A percentile compares a stretch with the other conserved stretches of the same genome.
Evolutionary conservation across 345 rosid genomes (phyloP).

Genomic region (Carallia pectinifolia): DNA sequence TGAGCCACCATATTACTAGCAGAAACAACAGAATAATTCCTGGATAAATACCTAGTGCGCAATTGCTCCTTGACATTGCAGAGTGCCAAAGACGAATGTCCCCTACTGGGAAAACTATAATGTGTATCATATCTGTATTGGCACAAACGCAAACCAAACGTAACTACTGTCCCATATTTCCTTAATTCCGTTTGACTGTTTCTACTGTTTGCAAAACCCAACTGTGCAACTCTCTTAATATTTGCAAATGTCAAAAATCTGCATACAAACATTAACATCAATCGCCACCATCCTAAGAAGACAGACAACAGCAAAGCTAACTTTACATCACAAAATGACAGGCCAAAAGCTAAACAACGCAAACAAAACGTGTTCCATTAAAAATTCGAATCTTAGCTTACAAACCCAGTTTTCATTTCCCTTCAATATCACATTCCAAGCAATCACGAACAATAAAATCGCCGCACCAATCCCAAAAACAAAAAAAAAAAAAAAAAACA

Average conservation of each 20-base stretch:
- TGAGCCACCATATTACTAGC: conserved; percentile 38
- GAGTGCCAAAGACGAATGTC: conserved; percentile 25
- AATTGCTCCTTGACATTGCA: conserved; percentile 33
- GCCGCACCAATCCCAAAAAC: no score
- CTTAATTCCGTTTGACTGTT: conserved; percentile 26
- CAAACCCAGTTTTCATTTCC: no score
- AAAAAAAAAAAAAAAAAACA: no score
- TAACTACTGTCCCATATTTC: conserved; percentile 37
- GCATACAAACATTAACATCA: conserved; percentile 28
- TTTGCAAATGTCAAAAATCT: conserved; percentile 53
- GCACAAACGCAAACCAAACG: conserved; percentile 39
- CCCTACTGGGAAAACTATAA: conserved; percentile 28
- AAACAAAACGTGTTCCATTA: no score
- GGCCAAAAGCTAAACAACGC: no score
- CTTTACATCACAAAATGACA: neutral
- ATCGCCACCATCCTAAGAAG: neutral
- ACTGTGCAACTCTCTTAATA: conserved; percentile 35
- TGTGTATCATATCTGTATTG: conserved; percentile 37
- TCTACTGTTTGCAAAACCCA: conserved; percentile 30
- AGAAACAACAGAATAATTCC: conserved; percentile 45
- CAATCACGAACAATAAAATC: no score
- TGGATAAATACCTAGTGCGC: conserved; percentile 20
- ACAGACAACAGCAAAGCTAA: neutral
- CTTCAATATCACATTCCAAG: no score
- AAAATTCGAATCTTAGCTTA: no score